Conservation (phyloP, 345 rosid genomes). For the Euphorbia tirucalli region DNA sequence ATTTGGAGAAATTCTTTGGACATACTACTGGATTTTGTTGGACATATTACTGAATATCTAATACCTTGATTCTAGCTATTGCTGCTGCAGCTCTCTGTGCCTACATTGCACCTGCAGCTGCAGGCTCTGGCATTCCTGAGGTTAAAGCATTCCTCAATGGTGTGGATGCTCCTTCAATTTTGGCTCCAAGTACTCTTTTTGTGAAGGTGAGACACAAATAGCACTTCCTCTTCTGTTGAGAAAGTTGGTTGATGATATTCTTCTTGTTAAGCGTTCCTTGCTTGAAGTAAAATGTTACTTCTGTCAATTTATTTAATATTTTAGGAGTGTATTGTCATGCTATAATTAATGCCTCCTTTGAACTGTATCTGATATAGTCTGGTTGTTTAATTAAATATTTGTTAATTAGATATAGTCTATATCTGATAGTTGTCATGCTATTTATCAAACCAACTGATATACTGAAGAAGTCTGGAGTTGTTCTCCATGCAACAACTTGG, state of each 20-base stretch:
- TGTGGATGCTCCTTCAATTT: constrained; percentile 80
- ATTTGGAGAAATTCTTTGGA: no score
- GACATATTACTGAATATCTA: no score
- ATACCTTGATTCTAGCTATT: constrained; percentile 57
- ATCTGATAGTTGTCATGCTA: no score
- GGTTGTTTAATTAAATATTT: neutral
- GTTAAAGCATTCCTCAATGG: constrained; percentile 97
- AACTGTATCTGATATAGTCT: neutral
- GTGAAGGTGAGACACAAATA: constrained; percentile 58
- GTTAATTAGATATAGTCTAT: no score
- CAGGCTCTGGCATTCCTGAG: constrained; percentile 95
- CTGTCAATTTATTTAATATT: neutral
- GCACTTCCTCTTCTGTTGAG: neutral
- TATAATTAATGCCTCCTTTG: neutral
- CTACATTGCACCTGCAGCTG: constrained; percentile 82
- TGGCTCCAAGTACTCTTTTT: constrained; percentile 83
- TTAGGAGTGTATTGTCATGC: neutral
- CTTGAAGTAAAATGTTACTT: neutral
- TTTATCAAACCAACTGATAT: neutral
- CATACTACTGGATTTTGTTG: no score
- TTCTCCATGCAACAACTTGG: neutral
- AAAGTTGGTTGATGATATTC: neutral
- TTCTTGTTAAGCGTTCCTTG: neutral
- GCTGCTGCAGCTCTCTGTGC: constrained; percentile 76
- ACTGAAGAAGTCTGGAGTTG: neutral